These are phyloP conservation scores for Alloascoidea africana DNA, from an alignment of 805 yeast species.

Conservation along the genomic window DNA sequence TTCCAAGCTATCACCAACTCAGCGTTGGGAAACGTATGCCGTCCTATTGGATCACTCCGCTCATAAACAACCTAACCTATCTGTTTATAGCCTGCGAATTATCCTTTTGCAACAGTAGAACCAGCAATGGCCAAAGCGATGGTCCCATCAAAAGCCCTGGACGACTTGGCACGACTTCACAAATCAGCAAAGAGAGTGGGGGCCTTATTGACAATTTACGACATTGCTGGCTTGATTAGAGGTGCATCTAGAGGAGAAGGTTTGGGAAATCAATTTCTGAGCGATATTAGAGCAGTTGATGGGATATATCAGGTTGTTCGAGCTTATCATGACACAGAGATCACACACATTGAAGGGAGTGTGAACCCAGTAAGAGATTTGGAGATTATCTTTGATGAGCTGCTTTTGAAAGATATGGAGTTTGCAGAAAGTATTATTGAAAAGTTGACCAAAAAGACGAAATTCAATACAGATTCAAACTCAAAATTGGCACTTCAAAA, in stretches of 20 bases:
- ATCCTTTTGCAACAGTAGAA: slow-evolving; percentile 66
- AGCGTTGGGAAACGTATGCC: slow-evolving; percentile 32
- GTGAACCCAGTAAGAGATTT: slow-evolving; percentile 54
- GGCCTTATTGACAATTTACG: slow-evolving; percentile 41
- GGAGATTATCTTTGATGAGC: slow-evolving; percentile 48
- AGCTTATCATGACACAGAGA: slow-evolving; percentile 47
- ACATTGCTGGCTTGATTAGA: slow-evolving; percentile 56
- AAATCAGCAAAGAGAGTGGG: slow-evolving; percentile 35
- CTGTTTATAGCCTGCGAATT: slow-evolving; percentile 29
- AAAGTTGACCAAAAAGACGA: slow-evolving; percentile 24
- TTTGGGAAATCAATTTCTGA: slow-evolving; percentile 56
- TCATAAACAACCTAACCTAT: no score
- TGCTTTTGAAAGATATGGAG: slow-evolving; percentile 53
- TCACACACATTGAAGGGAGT: slow-evolving; percentile 48
- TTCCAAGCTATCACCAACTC: slow-evolving; percentile 48
- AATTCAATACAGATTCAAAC: slow-evolving; percentile 23
- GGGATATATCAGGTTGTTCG: slow-evolving; percentile 59
- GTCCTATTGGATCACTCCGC: no score
- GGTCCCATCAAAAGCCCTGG: slow-evolving; percentile 35
- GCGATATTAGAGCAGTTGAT: slow-evolving; percentile 57
- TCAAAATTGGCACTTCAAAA: slow-evolving; percentile 20
- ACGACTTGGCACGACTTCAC: slow-evolving; percentile 30
- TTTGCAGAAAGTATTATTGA: slow-evolving; percentile 43
- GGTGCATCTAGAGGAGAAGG: slow-evolving; percentile 57
- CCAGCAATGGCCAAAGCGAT: slow-evolving; percentile 49